Percentiles rank a stretch among this genome's conserved stretches.
Evolutionary conservation across 208 protist genomes (phyloP).

Genomic region (Crithidia bombi): DNA sequence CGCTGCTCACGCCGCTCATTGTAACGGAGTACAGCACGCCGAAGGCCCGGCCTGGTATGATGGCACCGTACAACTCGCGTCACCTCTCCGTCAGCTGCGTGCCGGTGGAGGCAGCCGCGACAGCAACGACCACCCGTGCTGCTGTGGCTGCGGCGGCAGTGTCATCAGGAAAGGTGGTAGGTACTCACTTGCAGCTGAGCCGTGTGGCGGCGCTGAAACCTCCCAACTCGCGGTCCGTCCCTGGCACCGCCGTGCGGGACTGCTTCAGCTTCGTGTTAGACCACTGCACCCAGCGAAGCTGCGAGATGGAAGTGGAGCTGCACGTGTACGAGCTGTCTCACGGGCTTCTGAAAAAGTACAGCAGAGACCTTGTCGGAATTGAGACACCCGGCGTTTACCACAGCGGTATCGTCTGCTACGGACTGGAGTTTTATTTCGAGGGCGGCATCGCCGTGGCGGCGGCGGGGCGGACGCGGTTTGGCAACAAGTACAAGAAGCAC

Average conservation of each 20-base stretch:
- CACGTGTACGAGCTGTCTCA: slow-evolving; percentile 92
- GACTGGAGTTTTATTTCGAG: slow-evolving; percentile 94
- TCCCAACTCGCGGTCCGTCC: slow-evolving; percentile 28
- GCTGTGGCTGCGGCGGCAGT: not conserved
- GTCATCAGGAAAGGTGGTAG: not conserved
- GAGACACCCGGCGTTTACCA: slow-evolving; percentile 91
- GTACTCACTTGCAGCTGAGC: not conserved
- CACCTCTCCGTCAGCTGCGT: slow-evolving; percentile 23
- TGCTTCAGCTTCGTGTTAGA: slow-evolving; percentile 40
- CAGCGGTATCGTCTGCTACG: slow-evolving; percentile 92
- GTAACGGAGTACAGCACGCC: slow-evolving; percentile 4
- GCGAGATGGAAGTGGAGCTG: slow-evolving; percentile 41
- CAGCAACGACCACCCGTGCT: not conserved
- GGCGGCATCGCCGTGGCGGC: slow-evolving; percentile 75
- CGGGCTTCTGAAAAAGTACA: slow-evolving; percentile 74
- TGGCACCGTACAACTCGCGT: slow-evolving; percentile 6
- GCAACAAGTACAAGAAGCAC: slow-evolving; percentile 58
- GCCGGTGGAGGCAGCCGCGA: slow-evolving; percentile 4
- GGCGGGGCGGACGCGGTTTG: slow-evolving; percentile 85
- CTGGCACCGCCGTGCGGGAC: slow-evolving; percentile 37
- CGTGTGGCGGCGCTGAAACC: slow-evolving; percentile 21
- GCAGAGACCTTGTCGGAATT: slow-evolving; percentile 61
- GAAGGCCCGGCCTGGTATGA: not conserved
- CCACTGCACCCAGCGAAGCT: slow-evolving; percentile 6
- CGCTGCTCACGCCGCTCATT: not conserved